phyloP scores from a whole-genome alignment of 306 rosid species.

The Cicer bijugum region DNA sequence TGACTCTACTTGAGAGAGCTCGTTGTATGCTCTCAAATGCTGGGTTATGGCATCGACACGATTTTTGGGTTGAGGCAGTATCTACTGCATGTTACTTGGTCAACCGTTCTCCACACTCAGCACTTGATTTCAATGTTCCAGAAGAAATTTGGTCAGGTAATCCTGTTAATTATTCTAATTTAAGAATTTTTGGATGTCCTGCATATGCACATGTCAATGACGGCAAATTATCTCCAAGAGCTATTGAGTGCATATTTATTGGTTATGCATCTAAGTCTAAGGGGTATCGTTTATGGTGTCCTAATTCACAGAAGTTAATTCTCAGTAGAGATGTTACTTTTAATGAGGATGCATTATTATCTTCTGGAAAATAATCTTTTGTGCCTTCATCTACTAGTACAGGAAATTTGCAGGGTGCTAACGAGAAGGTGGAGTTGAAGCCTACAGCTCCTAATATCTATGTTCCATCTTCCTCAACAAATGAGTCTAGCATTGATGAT shows the following conservation, averaged over 20 bases:
- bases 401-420: neutral
- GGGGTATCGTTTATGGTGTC: neutral
- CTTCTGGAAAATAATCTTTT: neutral
- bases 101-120: too few relatives aligned
- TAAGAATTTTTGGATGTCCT: too few relatives aligned
- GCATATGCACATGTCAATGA: too few relatives aligned
- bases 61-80: too few relatives aligned
- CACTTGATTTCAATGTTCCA: too few relatives aligned
- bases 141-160: too few relatives aligned
- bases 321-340: neutral
- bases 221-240: neutral
- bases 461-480: conserved; percentile 5
- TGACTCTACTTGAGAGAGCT: too few relatives aligned
- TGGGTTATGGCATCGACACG: too few relatives aligned
- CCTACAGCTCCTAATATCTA: neutral
- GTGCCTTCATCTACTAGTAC: neutral
- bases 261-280: conserved; percentile 3
- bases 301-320: neutral
- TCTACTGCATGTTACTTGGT: too few relatives aligned
- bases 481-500: neutral
- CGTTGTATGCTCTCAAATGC: too few relatives aligned
- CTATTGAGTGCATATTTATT: conserved; percentile 1
- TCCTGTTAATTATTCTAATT: too few relatives aligned
- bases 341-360: neutral
- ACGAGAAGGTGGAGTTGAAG: conserved; percentile 19